These are phyloP conservation scores for Epichloe elymi DNA, from an alignment of 2,329 filamentous ascomycete genomes.

Conservation along the genomic window DNA sequence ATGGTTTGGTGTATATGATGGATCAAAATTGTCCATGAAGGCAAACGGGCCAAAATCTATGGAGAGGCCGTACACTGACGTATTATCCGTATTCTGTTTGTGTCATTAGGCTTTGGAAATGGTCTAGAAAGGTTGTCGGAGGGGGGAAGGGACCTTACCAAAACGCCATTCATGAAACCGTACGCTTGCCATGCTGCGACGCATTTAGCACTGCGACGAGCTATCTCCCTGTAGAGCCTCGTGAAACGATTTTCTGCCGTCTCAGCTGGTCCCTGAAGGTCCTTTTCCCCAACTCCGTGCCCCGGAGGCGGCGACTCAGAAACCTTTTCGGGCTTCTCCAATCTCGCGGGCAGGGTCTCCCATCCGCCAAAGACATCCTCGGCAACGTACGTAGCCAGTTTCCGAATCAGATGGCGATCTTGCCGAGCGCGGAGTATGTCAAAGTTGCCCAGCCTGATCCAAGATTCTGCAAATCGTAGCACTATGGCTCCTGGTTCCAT, in stretches of 20 bases:
- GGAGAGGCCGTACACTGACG: conserved; percentile 74
- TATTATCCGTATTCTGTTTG: conserved; percentile 78
- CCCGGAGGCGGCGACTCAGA: conserved; percentile 27
- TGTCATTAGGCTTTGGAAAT: conserved; percentile 10
- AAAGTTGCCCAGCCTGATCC: conserved; percentile 91
- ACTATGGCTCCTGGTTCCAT: conserved; percentile 89
- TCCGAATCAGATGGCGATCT: conserved; percentile 60
- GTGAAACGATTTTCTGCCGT: conserved; percentile 75
- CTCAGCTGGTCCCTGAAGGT: conserved; percentile 53
- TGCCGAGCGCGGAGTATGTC: conserved; percentile 77
- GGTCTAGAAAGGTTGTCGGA: not conserved
- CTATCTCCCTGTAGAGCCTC: conserved; percentile 76
- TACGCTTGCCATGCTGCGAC: conserved; percentile 96
- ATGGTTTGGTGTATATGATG: conserved; percentile 89
- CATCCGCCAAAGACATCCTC: conserved; percentile 82
- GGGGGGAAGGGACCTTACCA: conserved; percentile 27
- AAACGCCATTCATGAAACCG: conserved; percentile 96
- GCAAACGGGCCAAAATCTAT: conserved; percentile 96
- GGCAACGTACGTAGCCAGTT: conserved; percentile 68
- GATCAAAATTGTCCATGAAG: conserved; percentile 95
- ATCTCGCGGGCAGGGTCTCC: conserved; percentile 60
- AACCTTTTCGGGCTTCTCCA: conserved; percentile 38
- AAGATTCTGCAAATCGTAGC: conserved; percentile 76
- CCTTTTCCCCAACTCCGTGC: conserved; percentile 40
- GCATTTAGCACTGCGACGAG: conserved; percentile 70